A percentile compares a stretch with the other conserved stretches of the same genome.
phyloP scores from a whole-genome alignment of 2,329 filamentous ascomycete species.

The Aspergillus ruber region DNA sequence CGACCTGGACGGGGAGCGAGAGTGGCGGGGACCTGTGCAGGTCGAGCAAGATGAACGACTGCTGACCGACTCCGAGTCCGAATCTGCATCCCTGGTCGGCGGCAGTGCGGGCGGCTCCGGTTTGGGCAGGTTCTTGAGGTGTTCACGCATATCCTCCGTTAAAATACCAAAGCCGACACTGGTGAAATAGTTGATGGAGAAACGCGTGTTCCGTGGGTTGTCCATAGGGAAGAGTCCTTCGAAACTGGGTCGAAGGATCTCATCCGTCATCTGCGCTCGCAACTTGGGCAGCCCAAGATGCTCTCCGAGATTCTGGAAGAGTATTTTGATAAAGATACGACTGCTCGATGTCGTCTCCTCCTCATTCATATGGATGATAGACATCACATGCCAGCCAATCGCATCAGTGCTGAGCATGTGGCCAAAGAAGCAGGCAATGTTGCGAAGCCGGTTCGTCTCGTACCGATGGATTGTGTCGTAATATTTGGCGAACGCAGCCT shows the following conservation, averaged over 20 bases:
- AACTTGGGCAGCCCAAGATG: slow-evolving; percentile 78
- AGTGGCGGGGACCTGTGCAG: slow-evolving; percentile 22
- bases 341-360: slow-evolving; percentile 95
- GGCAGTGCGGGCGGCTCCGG: slow-evolving; percentile 65
- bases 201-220: slow-evolving; percentile 81
- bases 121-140: slow-evolving; percentile 82
- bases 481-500: slow-evolving; percentile 82
- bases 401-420: slow-evolving; percentile 83
- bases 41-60: slow-evolving; percentile 32
- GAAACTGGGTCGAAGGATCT: slow-evolving; percentile 69
- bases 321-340: slow-evolving; percentile 96
- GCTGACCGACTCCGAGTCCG: slow-evolving; percentile 59
- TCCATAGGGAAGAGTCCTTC: slow-evolving; percentile 85
- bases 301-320: slow-evolving; percentile 88
- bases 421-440: slow-evolving; percentile 91
- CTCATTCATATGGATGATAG: slow-evolving; percentile 81
- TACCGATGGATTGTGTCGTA: slow-evolving; percentile 97
- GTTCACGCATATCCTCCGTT: slow-evolving; percentile 91
- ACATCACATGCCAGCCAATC: slow-evolving; percentile 86
- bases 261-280: slow-evolving; percentile 68
- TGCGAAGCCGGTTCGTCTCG: slow-evolving; percentile 89
- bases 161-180: slow-evolving; percentile 92
- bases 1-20: slow-evolving; percentile 41
- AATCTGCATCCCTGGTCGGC: slow-evolving; percentile 53
- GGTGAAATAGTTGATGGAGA: slow-evolving; percentile 99